These are phyloP conservation scores for Lentinus brumalis DNA, from an alignment of 768 basidiomycete genomes.

Conservation along the genomic window DNA sequence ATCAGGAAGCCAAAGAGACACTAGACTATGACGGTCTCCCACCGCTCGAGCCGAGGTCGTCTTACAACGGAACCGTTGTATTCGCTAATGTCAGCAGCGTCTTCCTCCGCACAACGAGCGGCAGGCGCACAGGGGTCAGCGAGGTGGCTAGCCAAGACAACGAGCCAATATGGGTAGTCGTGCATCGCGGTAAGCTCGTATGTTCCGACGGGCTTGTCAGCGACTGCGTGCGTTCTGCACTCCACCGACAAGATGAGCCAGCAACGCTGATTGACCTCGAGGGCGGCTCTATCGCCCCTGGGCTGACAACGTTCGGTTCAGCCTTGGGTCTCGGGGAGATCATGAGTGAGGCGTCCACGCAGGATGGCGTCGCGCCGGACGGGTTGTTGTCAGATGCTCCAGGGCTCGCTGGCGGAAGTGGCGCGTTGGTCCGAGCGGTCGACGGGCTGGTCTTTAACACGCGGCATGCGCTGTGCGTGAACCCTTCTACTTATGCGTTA, in stretches of 20 bases:
- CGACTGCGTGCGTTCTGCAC: neutral
- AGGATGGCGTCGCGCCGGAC: slow-evolving; percentile 52
- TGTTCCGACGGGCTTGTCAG: slow-evolving; percentile 48
- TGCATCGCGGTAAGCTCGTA: slow-evolving; percentile 52
- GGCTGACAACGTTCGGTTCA: slow-evolving; percentile 64
- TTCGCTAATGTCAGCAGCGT: slow-evolving; percentile 68
- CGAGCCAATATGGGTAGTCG: slow-evolving; percentile 29
- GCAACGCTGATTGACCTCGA: slow-evolving; percentile 51
- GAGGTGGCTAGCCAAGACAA: slow-evolving; percentile 12
- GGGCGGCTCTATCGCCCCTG: slow-evolving; percentile 67
- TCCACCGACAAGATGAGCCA: slow-evolving; percentile 13
- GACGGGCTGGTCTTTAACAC: slow-evolving; percentile 75
- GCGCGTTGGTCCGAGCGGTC: slow-evolving; percentile 54
- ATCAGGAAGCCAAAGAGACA: slow-evolving; percentile 54
- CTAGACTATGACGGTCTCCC: slow-evolving; percentile 66
- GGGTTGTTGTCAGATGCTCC: slow-evolving; percentile 41
- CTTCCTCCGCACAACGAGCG: slow-evolving; percentile 37
- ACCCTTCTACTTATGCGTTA: no score
- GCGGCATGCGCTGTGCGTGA: slow-evolving; percentile 53
- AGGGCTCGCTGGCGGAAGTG: slow-evolving; percentile 35
- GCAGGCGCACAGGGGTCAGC: slow-evolving; percentile 36
- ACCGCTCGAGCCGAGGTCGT: slow-evolving; percentile 49
- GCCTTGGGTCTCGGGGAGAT: slow-evolving; percentile 74
- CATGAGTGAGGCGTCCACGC: slow-evolving; percentile 60
- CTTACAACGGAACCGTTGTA: slow-evolving; percentile 41